Conservation (phyloP, 148 eudicot genomes). For the Nepenthes mirabilis region DNA sequence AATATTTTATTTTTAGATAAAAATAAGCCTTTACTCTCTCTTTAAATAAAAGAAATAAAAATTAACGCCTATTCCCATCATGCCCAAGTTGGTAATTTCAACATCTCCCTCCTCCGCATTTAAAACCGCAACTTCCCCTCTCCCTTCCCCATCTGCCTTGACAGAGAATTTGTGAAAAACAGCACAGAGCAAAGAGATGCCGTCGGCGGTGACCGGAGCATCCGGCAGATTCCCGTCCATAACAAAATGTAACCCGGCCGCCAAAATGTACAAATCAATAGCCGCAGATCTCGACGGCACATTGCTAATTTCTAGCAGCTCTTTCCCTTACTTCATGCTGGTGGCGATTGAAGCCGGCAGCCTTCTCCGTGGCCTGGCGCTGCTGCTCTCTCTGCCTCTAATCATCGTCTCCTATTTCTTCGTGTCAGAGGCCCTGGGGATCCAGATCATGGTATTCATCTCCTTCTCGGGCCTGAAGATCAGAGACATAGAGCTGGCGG, state of each 20-base stretch:
- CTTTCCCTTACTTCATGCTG: constrained; percentile 93
- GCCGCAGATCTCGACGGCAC: constrained; percentile 99
- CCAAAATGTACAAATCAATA: constrained; percentile 27
- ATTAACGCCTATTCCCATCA: no score
- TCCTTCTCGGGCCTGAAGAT: constrained; percentile 52
- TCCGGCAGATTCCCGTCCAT: constrained; percentile 30
- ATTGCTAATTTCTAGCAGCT: constrained; percentile 43
- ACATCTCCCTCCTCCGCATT: no score
- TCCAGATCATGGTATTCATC: constrained; percentile 66
- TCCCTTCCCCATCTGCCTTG: no score
- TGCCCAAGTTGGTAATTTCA: no score
- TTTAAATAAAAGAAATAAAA: no score
- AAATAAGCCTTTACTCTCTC: no score
- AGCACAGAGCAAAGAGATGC: no score
- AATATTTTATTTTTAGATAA: no score
- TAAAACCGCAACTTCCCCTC: no score
- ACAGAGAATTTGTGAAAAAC: no score
- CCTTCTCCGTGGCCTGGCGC: constrained; percentile 54
- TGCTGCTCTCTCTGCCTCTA: constrained; percentile 62
- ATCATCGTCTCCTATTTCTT: constrained; percentile 71
- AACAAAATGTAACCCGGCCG: constrained; percentile 28
- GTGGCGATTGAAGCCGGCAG: constrained; percentile 92
- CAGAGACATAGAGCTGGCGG: constrained; percentile 71
- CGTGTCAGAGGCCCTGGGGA: constrained; percentile 67
- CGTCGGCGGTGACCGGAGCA: no score